phyloP scores from a whole-genome alignment of 306 rosid genomes.

The Urtica urens region DNA sequence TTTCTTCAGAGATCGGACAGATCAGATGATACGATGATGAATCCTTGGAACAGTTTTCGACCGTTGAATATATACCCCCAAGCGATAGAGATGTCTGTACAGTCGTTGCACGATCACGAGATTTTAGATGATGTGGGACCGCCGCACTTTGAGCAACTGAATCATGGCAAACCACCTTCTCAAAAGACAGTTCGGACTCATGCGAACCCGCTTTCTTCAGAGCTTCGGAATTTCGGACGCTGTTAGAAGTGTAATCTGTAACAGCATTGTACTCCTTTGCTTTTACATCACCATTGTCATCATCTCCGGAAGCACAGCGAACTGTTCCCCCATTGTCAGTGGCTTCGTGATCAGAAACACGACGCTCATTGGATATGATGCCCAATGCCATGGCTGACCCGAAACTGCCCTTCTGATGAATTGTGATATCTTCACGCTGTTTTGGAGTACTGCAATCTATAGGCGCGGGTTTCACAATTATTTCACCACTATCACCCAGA shows the following conservation, averaged over 20 bases:
- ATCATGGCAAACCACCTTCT: constrained; percentile 6
- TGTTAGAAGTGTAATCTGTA: constrained; percentile 11
- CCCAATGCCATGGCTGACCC: constrained; percentile 17
- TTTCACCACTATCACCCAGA: constrained; percentile 23
- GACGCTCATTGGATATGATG: constrained; percentile 13
- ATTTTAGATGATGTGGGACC: constrained; percentile 6
- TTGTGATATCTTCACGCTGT: constrained; percentile 15
- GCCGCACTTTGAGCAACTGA: constrained; percentile 9
- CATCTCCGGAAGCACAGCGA: constrained; percentile 18
- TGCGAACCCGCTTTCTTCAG: background rate
- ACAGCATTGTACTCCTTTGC: constrained; percentile 8
- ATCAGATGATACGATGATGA: constrained; percentile 18
- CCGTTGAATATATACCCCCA: constrained; percentile 12
- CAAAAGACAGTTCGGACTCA: constrained; percentile 21
- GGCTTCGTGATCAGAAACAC: constrained; percentile 15
- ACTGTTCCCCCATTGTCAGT: constrained; percentile 1
- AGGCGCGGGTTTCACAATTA: constrained; percentile 12
- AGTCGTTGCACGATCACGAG: constrained; percentile 18
- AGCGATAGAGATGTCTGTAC: constrained; percentile 9
- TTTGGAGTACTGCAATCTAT: constrained; percentile 13
- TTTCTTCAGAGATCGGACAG: constrained; percentile 11
- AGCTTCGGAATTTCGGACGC: constrained; percentile 16
- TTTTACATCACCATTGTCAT: constrained; percentile 16
- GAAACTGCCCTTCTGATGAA: constrained; percentile 13
- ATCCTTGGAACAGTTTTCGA: constrained; percentile 11